Evolutionary conservation across 1,139 yeast genomes (phyloP), one percentile per base, ranked within the genome.

Genomic region (Yamadazyma triangularis): DNA sequence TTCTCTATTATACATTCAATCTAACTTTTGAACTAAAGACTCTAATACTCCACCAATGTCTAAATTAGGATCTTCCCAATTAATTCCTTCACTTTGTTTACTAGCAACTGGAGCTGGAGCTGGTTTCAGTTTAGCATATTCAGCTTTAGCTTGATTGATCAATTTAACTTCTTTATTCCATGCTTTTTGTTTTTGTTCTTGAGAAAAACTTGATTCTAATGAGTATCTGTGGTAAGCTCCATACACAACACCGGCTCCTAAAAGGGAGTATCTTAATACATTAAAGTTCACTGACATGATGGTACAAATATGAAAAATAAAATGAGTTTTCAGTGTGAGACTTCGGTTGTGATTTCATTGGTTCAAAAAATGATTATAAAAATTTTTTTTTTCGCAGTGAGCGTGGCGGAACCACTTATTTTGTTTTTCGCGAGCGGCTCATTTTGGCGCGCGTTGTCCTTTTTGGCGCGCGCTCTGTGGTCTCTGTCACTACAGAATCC

Each of bases 201-300:
- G 70, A 32, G 61, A 66, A 40, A 82, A 88, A 34, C 70, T 69
- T 23, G 74, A 55, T 50, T 80, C 79, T 51, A 88, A 73, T 35
- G 73, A 64, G 53, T 74, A 68, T 66, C 93, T 84, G 72, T 87
- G 95, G 62, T 75, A 73, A 48, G 89, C 86, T 48, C 98, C 98
- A 66, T 86, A 87, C 40, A 77, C 73, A 42, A 89, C 69, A 63
- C 98, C 98, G 48, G 88, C 77, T 39, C 88, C 94, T 47, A 91
- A 76, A 38, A 93, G 83, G 48, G 95, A 71, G 80, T 93, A 91
- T 79, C 97, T 87, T 57, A 88, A 77, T 53, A 86, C 86, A 77
- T 81, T 64, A 51, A 71, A 56, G 31, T 51, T 53, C 28, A 60
- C 37, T 7, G 47, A 43, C 46, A 42, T 42, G 12, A 10, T 35